Base-by-base conservation (phyloP, 2,329 filamentous ascomycete species). In the Phaeosphaeria sp. region DNA sequence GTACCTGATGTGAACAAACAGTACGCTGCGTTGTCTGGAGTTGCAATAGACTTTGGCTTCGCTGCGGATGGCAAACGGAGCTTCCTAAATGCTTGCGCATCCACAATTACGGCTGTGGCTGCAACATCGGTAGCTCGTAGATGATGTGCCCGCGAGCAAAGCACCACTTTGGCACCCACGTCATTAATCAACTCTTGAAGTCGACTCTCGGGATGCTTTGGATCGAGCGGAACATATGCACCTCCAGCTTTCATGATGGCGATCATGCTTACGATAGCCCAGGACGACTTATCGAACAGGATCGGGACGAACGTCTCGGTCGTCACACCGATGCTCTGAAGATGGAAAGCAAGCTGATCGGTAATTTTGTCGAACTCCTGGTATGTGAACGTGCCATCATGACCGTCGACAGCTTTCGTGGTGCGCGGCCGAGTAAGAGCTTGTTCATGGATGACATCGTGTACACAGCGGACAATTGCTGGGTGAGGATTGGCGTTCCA, bases 1-100 rank as follows among this genome's bases (percentile, higher is more conserved):
- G 69, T 75, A 15, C 72, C 72, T 20, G 73, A 76, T 0, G 83
- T 84, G 62, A 89, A 87, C 7, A 90, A 81, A 17, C 88, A 80
- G 65, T 88, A 90, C 0, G 87, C 87, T 4, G 82, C 80, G 46
- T 84, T 54, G 78, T 79, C 2, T 78, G 79, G 6, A 69, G 72
- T 23, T 72, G 67, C 69, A 71, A 71, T 30, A 75, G 69, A 18
- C 75, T 78, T 53, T 62, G 75, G 58, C 78, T 76, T 42, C 74
- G 72, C 56, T 75, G 80, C 66, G 73, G 67, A 20, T 62, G 52
- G 69, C 55, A 55, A 50, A 60, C 44, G 78, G 30, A 62, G 72
- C 71, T 56, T 64, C 42, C 53, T 68, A 82, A 78, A 2, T 79
- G 77, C 58, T 77, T 79, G 23, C 75, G 76, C 44, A 79, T 80